Base-by-base conservation (phyloP, 1,284 basidiomycete genomes). In the Mycena citricolor region DNA sequence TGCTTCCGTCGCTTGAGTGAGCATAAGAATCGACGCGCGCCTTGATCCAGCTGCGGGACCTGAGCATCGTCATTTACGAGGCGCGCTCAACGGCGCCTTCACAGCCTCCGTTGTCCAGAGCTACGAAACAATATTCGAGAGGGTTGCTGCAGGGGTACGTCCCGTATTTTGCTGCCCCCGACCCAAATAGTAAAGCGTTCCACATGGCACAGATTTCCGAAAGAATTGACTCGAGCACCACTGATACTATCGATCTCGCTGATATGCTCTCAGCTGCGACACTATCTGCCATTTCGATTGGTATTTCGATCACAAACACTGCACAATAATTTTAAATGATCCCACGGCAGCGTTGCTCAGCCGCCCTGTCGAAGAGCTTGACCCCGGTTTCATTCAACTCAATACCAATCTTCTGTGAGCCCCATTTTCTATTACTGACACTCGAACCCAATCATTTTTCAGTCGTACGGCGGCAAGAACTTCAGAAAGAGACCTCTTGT, bases 231-330 rank as follows among this genome's bases (percentile, higher is more conserved):
- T n/a, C n/a, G 47, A 39, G 2, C 20, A 30, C 16, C 10, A 24
- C 3, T 46, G 43, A 23, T 36, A 43, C 21, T 12, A 32, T 2
- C 31, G 26, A 10, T 16, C 30, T 5, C 49, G 17, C 13, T 32
- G 16, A 10, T 31, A 28, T n/a, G 30, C 47, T 8, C 39, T 46
- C 25, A 41, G 46, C 13, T 51, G 44, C 16, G 17, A 47, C 22
- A 10, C 47, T 21, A 32, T 51, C 20, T 43, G 47, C 36, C 49
- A 41, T 20, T 43, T 17, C 6, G 47, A 43, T 7, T 34, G 46
- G 28, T 43, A 47, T n/a, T n/a, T n/a, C n/a, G n/a, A n/a, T n/a
- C n/a, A n/a, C n/a, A n/a, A 38, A 46, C 10, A 14, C 24, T 4
- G 39, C 48, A n/a, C n/a, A n/a, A n/a, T n/a, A n/a, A n/a, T n/a